Evolutionary conservation across 345 rosid species (phyloP).

Genomic region (Arabidopsis suecica): DNA sequence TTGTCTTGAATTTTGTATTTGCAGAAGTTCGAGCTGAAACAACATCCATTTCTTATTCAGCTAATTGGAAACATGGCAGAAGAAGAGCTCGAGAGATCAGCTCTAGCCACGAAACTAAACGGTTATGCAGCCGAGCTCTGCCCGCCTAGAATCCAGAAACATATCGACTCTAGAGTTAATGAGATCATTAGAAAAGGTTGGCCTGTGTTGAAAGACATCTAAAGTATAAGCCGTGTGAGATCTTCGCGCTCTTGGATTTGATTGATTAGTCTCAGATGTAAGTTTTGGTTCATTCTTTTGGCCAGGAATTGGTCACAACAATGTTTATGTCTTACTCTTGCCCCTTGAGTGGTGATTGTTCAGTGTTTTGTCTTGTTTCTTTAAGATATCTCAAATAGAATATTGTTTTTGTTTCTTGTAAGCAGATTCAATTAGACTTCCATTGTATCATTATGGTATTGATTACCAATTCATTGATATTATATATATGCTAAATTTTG

Average conservation of each 20-base stretch:
- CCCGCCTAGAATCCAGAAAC: slow-evolving; percentile 62
- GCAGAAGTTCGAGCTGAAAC: slow-evolving; percentile 97
- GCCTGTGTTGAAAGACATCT: slow-evolving; percentile 73
- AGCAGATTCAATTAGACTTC: slow-evolving; percentile 8
- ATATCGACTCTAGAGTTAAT: slow-evolving; percentile 65
- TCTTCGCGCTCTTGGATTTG: neutral
- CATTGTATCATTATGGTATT: neutral
- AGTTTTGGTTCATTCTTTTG: slow-evolving; percentile 38
- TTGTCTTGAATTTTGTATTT: neutral
- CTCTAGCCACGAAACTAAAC: slow-evolving; percentile 72
- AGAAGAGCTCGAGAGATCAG: slow-evolving; percentile 84
- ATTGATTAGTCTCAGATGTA: slow-evolving; percentile 15
- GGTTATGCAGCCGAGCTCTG: slow-evolving; percentile 90
- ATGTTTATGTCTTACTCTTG: slow-evolving; percentile 28
- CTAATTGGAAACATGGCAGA: slow-evolving; percentile 79
- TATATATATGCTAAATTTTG: too few relatives aligned
- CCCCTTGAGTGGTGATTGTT: slow-evolving; percentile 16
- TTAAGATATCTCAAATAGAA: slow-evolving; percentile 4
- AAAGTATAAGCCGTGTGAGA: slow-evolving; percentile 16
- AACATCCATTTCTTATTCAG: slow-evolving; percentile 74
- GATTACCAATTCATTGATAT: too few relatives aligned
- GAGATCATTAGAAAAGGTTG: slow-evolving; percentile 81
- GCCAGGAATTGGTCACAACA: neutral
- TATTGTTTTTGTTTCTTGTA: slow-evolving; percentile 2
- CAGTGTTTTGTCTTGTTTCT: slow-evolving; percentile 15